Conservation (phyloP, 345 rosid genomes). For the Xanthoceras sorbifolium region DNA sequence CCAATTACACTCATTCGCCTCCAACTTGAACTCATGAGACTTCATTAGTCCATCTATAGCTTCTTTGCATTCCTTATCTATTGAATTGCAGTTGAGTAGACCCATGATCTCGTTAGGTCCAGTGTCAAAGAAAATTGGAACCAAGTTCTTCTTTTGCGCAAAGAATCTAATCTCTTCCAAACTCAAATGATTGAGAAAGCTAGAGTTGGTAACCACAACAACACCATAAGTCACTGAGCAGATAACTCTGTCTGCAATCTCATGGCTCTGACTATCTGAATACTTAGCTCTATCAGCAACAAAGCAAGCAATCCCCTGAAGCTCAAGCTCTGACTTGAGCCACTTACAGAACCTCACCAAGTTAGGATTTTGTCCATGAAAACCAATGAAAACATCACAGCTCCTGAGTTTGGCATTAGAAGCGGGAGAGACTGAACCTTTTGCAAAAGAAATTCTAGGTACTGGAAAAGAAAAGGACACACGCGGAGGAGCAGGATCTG, state of each 20-base stretch:
- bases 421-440: conserved; percentile 69
- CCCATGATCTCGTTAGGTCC: conserved; percentile 61
- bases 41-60: conserved; percentile 79
- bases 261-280: conserved; percentile 76
- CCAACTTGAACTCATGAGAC: conserved; percentile 76
- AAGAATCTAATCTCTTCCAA: conserved; percentile 89
- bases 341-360: conserved; percentile 83
- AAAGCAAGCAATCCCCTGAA: conserved; percentile 92
- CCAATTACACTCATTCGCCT: conserved; percentile 79
- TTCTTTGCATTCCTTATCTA: conserved; percentile 75
- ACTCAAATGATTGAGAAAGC: conserved; percentile 64
- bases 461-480: conserved; percentile 87
- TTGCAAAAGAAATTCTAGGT: conserved; percentile 77
- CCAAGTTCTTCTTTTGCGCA: conserved; percentile 85
- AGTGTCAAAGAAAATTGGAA: conserved; percentile 74
- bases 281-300: conserved; percentile 86
- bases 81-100: conserved; percentile 62
- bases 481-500: conserved; percentile 65
- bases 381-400: conserved; percentile 88
- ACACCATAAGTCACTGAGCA: conserved; percentile 81
- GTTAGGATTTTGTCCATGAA: conserved; percentile 84
- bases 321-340: conserved; percentile 93
- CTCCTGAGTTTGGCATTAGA: conserved; percentile 80
- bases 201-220: conserved; percentile 64
- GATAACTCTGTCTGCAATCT: conserved; percentile 83